Percentiles rank a stretch among this genome's conserved stretches.
Conservation (phyloP, 2,329 filamentous ascomycete genomes). For the Aureobasidium namibiae region DNA sequence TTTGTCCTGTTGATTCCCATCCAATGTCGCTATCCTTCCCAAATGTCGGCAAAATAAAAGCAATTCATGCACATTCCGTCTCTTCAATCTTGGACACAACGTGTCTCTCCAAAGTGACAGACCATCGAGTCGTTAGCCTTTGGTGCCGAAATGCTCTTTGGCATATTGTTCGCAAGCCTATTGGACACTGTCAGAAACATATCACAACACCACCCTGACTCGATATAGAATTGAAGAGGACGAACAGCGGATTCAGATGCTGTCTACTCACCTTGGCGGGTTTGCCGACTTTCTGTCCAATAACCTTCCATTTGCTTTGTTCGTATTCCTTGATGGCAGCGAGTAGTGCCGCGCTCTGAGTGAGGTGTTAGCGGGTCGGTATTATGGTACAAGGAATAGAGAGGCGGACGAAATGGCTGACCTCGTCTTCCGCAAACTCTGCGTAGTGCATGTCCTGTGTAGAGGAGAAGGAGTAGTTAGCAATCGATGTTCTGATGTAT, state of each 20-base stretch:
- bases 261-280: conserved; percentile 67
- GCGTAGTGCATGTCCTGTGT: conserved; percentile 95
- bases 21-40: not conserved
- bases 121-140: conserved; percentile 24
- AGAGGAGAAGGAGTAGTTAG: not conserved
- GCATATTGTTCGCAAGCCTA: conserved; percentile 87
- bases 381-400: conserved; percentile 17
- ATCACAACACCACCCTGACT: not conserved
- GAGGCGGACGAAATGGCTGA: conserved; percentile 44
- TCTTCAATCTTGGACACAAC: too few species aligned
- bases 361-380: conserved; percentile 7
- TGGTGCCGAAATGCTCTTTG: conserved; percentile 78
- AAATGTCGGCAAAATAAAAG: not conserved
- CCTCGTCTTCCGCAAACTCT: conserved; percentile 95
- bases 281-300: conserved; percentile 94
- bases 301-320: conserved; percentile 96
- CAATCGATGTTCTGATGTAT: conserved; percentile 19
- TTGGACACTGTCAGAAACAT: not conserved
- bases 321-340: conserved; percentile 98
- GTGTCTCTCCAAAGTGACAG: too few species aligned
- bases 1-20: not conserved
- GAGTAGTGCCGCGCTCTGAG: conserved; percentile 53
- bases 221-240: not conserved
- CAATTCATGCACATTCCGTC: not conserved
- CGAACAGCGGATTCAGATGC: too few species aligned